Evolutionary conservation across 345 rosid species (phyloP).

Genomic region (Moricandia arvensis): DNA sequence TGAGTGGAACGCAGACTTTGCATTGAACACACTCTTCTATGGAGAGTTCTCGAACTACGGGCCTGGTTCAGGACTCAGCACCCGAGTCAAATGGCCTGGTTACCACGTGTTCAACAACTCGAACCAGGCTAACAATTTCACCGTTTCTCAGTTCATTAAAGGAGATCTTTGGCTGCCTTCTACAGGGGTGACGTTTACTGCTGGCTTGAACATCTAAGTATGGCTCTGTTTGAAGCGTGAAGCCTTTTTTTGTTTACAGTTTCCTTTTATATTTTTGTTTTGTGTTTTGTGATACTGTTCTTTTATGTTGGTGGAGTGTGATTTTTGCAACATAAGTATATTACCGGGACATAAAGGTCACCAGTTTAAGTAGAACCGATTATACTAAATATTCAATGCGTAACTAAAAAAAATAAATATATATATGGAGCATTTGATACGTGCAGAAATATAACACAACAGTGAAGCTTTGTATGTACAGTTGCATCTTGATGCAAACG

Average conservation of each 20-base stretch:
- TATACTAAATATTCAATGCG: not conserved
- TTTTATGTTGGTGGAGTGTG: no score
- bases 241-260: not conserved
- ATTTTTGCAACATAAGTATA: no score
- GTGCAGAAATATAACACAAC: constrained; percentile 5
- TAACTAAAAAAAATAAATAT: no score
- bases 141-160: constrained; percentile 62
- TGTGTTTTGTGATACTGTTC: no score
- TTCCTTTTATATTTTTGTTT: not conserved
- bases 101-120: constrained; percentile 49
- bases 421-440: not conserved
- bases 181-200: constrained; percentile 55
- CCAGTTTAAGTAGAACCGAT: not conserved
- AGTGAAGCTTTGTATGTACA: constrained; percentile 27
- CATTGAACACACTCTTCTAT: constrained; percentile 61
- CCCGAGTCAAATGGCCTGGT: constrained; percentile 82
- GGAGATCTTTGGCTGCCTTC: constrained; percentile 77
- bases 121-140: constrained; percentile 55
- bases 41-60: constrained; percentile 78
- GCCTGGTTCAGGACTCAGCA: constrained; percentile 48
- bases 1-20: constrained; percentile 62
- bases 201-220: constrained; percentile 21
- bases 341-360: not conserved
- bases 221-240: not conserved
- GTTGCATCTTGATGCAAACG: constrained; percentile 19